phyloP scores from a whole-genome alignment of 371 early-diverging fungal genomes.

The Dichotomocladium elegans region DNA sequence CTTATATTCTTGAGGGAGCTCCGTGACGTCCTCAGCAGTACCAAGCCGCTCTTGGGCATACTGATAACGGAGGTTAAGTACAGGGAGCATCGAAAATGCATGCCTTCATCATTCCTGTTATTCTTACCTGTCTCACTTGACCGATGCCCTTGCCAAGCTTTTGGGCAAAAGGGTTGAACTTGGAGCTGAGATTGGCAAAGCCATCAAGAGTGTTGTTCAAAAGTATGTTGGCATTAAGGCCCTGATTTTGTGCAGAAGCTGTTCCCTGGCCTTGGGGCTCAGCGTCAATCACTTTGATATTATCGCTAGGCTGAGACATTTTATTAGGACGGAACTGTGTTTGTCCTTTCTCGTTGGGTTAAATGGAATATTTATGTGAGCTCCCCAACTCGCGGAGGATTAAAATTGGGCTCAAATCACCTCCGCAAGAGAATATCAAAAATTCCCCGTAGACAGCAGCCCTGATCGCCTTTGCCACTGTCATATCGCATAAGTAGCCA shows the following conservation, averaged over 20 bases:
- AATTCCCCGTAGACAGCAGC: too few species aligned
- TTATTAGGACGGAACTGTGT: too few species aligned
- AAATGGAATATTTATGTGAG: too few species aligned
- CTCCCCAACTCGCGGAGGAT: too few species aligned
- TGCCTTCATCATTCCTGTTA: background rate
- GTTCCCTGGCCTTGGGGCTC: slow-evolving; percentile 12
- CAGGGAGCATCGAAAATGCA: background rate
- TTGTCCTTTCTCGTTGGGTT: too few species aligned
- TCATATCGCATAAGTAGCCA: too few species aligned
- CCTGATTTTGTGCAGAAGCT: slow-evolving; percentile 5
- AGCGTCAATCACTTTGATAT: slow-evolving; percentile 26
- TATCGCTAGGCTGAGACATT: slow-evolving; percentile 10
- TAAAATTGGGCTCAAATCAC: too few species aligned
- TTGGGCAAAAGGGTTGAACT: slow-evolving; percentile 72
- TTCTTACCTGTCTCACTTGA: slow-evolving; percentile 76
- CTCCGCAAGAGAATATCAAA: too few species aligned
- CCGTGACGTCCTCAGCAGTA: slow-evolving; percentile 78
- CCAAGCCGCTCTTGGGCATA: slow-evolving; percentile 89
- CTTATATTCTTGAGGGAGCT: slow-evolving; percentile 87
- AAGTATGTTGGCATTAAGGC: slow-evolving; percentile 22
- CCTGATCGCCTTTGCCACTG: too few species aligned
- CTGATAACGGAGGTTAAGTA: too few species aligned
- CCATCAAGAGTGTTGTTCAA: slow-evolving; percentile 51
- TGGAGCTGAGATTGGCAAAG: slow-evolving; percentile 58
- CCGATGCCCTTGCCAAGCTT: slow-evolving; percentile 69